Conservation (phyloP, 2,329 filamentous ascomycete genomes). For the Cladosporium sp. region DNA sequence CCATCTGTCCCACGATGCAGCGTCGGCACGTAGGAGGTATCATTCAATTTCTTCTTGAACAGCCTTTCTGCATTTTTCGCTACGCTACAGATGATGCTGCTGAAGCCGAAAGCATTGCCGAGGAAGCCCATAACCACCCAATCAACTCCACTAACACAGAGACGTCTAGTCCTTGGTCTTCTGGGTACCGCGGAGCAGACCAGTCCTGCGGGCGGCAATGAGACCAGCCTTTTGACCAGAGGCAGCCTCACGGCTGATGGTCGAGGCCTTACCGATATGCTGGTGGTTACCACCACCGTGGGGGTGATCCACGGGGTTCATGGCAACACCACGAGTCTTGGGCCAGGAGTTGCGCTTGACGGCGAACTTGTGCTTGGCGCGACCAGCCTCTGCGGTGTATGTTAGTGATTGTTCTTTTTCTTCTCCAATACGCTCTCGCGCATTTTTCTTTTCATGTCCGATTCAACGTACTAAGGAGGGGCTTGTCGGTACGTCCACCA, state of each 20-base stretch:
- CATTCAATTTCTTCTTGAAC: conserved; percentile 18
- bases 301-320: conserved; percentile 98
- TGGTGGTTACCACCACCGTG: conserved; percentile 92
- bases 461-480: conserved; percentile 76
- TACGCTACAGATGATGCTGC: conserved; percentile 22
- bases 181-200: conserved; percentile 99
- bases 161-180: conserved; percentile 83
- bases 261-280: conserved; percentile 99
- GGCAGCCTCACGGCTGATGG: conserved; percentile 96
- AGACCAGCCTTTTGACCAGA: conserved; percentile 99
- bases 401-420: conserved; percentile 15
- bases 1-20: conserved; percentile 6
- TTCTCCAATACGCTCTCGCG: neutral
- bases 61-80: conserved; percentile 23
- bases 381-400: conserved; percentile 80
- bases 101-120: conserved; percentile 21
- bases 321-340: conserved; percentile 99
- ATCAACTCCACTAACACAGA: conserved; percentile 21
- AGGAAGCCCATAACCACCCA: conserved; percentile 23
- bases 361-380: conserved; percentile 99
- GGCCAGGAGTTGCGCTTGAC: conserved; percentile 99
- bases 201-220: conserved; percentile 98
- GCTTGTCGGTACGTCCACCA: conserved; percentile 99
- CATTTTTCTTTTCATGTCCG: conserved; percentile 1
- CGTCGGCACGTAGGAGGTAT: conserved; percentile 3